Evolutionary conservation across 2,329 filamentous ascomycete species (phyloP), one percentile per base, ranked within the genome.

Genomic region (Rhynchosporium graminicola): DNA sequence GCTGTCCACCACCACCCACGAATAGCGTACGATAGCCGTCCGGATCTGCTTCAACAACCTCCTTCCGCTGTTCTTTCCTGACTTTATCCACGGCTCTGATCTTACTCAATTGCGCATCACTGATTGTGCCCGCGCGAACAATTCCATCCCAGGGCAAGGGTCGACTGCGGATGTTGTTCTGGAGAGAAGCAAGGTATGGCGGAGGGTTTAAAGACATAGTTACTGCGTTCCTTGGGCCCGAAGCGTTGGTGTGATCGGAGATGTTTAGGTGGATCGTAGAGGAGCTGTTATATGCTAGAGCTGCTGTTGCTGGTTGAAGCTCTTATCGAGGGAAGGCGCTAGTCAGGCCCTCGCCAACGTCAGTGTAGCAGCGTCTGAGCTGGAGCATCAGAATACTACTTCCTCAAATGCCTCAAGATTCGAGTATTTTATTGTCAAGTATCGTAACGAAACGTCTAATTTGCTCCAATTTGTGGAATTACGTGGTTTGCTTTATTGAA

Each of bases 91-190:
- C 91, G 65, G 93, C 91, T 77, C 93, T 93, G 79, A 99, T 97
- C 83, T 93, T 94, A 80, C 90, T 91, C 71, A 97, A 86, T 78
- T 99, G 94, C 70, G 90, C 88, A 70, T 98, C 94, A 63, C 91
- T 96, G 78, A 99, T 90, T 74, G 92, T 95, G 77, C 93, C 92
- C 71, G 92, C 92, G 77, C 95, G 87, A 69, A 96, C 92, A 72
- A 94, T 93, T 72, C 94, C 94, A 78, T 98, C 94, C 95, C 95
- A 99, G 63, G 94, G 93, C 78, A 99, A 97, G 68, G 93, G 93
- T 70, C 95, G 87, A 74, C 91, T 90, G 75, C 95, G 91, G 76
- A 98, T 97, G 82, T 98, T 98, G 85, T 91, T 96, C 81, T 97
- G 93, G 70, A 97, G 84, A 70, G 92, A 94, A 75, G 87, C 83